Percentiles rank a stretch among this genome's conserved stretches.
phyloP scores from a whole-genome alignment of 192 early-diverging fungal species.

The Coemansia sp. region DNA sequence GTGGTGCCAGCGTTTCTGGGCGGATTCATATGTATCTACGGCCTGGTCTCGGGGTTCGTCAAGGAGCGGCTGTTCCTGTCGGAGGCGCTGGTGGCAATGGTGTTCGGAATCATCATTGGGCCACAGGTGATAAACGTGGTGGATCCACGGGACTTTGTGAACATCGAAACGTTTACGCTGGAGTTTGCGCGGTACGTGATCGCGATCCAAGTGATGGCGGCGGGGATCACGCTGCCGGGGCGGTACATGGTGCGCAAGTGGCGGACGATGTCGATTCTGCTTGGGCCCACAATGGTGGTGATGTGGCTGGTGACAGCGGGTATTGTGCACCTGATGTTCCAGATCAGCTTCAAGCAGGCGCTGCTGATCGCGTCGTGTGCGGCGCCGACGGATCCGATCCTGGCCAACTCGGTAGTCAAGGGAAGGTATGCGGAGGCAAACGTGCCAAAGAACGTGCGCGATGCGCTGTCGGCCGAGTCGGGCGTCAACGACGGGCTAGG shows the following conservation, averaged over 20 bases:
- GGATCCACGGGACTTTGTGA: slow-evolving; percentile 60
- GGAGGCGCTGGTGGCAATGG: slow-evolving; percentile 77
- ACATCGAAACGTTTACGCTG: slow-evolving; percentile 64
- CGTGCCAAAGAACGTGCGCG: slow-evolving; percentile 79
- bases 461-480: slow-evolving; percentile 79
- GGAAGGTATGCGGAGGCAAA: slow-evolving; percentile 92
- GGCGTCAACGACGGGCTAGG: slow-evolving; percentile 91
- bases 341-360: slow-evolving; percentile 54
- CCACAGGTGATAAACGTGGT: slow-evolving; percentile 73
- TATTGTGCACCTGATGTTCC: slow-evolving; percentile 58
- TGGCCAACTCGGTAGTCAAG: slow-evolving; percentile 94
- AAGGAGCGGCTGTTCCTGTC: slow-evolving; percentile 75
- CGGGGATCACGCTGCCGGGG: slow-evolving; percentile 81
- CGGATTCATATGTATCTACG: slow-evolving; percentile 76
- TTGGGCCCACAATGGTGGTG: slow-evolving; percentile 79
- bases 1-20: slow-evolving; percentile 67
- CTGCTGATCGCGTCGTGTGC: slow-evolving; percentile 83
- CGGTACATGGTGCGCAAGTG: slow-evolving; percentile 76
- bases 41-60: slow-evolving; percentile 68
- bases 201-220: slow-evolving; percentile 81
- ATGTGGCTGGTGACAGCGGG: slow-evolving; percentile 82
- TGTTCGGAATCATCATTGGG: slow-evolving; percentile 86
- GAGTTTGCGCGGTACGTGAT: slow-evolving; percentile 83
- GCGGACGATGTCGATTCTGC: slow-evolving; percentile 71
- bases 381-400: slow-evolving; percentile 92